These are phyloP conservation scores for Beta lomatogona DNA, from an alignment of 179 eudicot genomes.

Conservation along the genomic window DNA sequence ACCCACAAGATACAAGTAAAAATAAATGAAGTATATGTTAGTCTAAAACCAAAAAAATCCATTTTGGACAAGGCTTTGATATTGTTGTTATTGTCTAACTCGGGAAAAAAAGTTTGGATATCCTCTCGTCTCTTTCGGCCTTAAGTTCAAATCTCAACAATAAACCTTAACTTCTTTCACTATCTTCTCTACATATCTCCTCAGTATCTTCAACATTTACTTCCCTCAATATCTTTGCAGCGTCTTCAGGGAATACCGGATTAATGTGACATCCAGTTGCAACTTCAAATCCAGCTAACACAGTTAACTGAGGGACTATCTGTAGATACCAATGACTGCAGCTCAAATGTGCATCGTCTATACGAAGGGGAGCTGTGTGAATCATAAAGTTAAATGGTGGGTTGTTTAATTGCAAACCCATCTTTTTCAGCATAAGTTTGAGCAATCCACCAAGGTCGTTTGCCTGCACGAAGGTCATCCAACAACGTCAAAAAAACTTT, in stretches of 20 bases:
- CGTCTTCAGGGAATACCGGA: conserved; percentile 95
- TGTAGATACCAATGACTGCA: conserved; percentile 88
- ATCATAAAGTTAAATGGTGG: conserved; percentile 93
- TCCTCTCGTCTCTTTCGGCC: not conserved
- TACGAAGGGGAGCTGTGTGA: conserved; percentile 67
- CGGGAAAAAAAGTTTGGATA: no score
- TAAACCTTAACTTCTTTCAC: not conserved
- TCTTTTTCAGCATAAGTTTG: conserved; percentile 78
- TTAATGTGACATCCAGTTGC: conserved; percentile 87
- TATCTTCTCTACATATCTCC: not conserved
- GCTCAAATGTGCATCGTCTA: conserved; percentile 42
- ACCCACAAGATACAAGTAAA: no score
- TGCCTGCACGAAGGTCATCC: conserved; percentile 53
- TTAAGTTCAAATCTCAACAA: not conserved
- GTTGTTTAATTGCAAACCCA: conserved; percentile 70
- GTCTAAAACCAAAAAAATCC: no score
- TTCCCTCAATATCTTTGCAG: conserved; percentile 73
- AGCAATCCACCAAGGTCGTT: conserved; percentile 78
- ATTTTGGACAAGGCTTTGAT: not conserved
- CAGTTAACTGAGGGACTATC: conserved; percentile 79
- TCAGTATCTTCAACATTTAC: conserved; percentile 34
- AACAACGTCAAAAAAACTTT: not conserved
- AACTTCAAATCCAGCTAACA: conserved; percentile 77
- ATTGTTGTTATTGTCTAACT: not conserved
- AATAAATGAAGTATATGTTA: no score